These are phyloP conservation scores for Agrostemma githago DNA, from an alignment of 148 eudicot species.

Conservation along the genomic window DNA sequence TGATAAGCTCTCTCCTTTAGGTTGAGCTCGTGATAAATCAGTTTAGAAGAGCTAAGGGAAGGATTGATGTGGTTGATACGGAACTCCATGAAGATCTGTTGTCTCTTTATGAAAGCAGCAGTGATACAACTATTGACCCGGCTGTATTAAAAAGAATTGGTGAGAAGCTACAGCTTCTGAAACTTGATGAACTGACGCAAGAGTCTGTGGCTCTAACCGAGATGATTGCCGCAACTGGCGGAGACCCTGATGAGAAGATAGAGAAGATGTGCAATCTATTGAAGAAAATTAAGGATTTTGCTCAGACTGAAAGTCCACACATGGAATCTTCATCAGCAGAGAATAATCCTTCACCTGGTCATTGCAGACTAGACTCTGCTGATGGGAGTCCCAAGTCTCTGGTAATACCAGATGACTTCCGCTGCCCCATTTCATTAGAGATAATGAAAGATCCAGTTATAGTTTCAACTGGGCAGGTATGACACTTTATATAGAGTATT, in stretches of 20 bases:
- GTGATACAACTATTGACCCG: slow-evolving; percentile 42
- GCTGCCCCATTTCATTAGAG: slow-evolving; percentile 93
- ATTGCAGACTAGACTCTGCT: slow-evolving; percentile 39
- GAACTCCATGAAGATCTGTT: slow-evolving; percentile 68
- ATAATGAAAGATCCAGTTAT: slow-evolving; percentile 94
- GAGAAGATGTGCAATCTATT: slow-evolving; percentile 91
- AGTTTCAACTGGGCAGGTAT: slow-evolving; percentile 96
- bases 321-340: slow-evolving; percentile 44
- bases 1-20: slow-evolving; percentile 32
- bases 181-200: slow-evolving; percentile 76
- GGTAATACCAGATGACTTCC: slow-evolving; percentile 84
- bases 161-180: slow-evolving; percentile 67
- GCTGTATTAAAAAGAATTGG: slow-evolving; percentile 54
- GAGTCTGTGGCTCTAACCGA: slow-evolving; percentile 91
- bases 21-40: slow-evolving; percentile 88
- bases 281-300: slow-evolving; percentile 84
- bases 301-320: slow-evolving; percentile 68
- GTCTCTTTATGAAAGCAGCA: slow-evolving; percentile 48
- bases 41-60: slow-evolving; percentile 88
- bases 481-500: neutral
- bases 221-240: slow-evolving; percentile 62
- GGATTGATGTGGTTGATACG: slow-evolving; percentile 58
- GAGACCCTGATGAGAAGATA: slow-evolving; percentile 79
- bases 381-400: slow-evolving; percentile 45
- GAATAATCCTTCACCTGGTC: slow-evolving; percentile 36